These are phyloP conservation scores for Aureobasidium uvarum DNA, from an alignment of 2,329 filamentous ascomycete species.

Conservation along the genomic window DNA sequence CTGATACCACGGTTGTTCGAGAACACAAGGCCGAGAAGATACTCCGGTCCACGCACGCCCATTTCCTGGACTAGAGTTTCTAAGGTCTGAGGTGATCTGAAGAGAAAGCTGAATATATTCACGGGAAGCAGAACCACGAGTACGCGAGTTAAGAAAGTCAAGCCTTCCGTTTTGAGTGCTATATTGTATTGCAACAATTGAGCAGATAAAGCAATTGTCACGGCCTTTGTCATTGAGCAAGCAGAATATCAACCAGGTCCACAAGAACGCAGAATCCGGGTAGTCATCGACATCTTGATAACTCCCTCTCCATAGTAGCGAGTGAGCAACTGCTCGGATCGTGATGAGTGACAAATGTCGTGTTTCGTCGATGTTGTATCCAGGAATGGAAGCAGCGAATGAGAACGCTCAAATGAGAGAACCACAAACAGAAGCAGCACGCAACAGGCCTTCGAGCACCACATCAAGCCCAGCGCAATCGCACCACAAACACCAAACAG, in stretches of 20 bases:
- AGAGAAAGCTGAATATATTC: neutral
- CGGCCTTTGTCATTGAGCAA: neutral
- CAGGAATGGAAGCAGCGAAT: neutral
- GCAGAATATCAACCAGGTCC: neutral
- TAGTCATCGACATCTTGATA: neutral
- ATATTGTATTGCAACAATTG: neutral
- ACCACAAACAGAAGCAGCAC: neutral
- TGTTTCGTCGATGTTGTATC: neutral
- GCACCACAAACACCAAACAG: neutral
- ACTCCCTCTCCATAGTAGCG: too few species aligned
- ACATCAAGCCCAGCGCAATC: neutral
- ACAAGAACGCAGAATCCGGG: neutral
- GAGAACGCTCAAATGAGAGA: neutral
- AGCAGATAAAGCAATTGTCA: neutral
- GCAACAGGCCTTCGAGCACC: neutral
- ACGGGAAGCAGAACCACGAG: neutral
- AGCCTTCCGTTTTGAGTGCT: neutral
- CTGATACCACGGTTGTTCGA: neutral
- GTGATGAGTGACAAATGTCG: neutral
- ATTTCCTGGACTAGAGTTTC: neutral
- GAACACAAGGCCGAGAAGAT: neutral
- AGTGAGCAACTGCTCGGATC: too few species aligned
- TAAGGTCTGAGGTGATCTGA: neutral
- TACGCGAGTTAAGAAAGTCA: neutral
- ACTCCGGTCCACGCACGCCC: neutral